Evolutionary conservation across 116 monocot species (phyloP).

Genomic region (Posidonia oceanica): DNA sequence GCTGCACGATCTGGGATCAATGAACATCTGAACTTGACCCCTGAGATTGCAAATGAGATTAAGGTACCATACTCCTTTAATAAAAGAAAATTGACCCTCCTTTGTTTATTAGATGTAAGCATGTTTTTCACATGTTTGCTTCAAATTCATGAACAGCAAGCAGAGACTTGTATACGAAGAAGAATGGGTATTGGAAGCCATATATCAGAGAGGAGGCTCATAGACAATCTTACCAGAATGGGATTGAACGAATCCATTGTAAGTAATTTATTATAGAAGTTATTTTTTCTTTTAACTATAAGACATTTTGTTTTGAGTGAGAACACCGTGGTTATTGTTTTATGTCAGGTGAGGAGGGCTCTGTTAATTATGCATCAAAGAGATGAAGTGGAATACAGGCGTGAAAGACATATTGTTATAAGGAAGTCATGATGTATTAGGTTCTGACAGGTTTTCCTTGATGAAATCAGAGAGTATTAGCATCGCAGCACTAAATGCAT

Average conservation of each 20-base stretch:
- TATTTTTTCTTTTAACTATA: not conserved
- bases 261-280: constrained; percentile 13
- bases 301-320: no score
- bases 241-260: constrained; percentile 96
- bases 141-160: constrained; percentile 48
- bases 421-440: constrained; percentile 77
- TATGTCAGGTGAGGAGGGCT: constrained; percentile 78
- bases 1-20: constrained; percentile 94
- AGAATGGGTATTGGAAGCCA: constrained; percentile 97
- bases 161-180: constrained; percentile 92
- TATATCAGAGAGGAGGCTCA: constrained; percentile 79
- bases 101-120: not conserved
- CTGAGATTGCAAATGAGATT: constrained; percentile 95
- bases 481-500: no score
- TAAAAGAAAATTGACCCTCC: not conserved
- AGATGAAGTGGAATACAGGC: constrained; percentile 91
- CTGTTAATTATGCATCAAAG: constrained; percentile 95
- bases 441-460: no score
- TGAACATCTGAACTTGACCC: constrained; percentile 78
- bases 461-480: no score
- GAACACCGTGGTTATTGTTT: not conserved
- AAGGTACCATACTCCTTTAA: constrained; percentile 28
- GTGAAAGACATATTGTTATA: constrained; percentile 80
- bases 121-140: constrained; percentile 1
- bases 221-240: constrained; percentile 73